Evolutionary conservation across 306 rosid species (phyloP).

Genomic region (Quercus wislizeni): DNA sequence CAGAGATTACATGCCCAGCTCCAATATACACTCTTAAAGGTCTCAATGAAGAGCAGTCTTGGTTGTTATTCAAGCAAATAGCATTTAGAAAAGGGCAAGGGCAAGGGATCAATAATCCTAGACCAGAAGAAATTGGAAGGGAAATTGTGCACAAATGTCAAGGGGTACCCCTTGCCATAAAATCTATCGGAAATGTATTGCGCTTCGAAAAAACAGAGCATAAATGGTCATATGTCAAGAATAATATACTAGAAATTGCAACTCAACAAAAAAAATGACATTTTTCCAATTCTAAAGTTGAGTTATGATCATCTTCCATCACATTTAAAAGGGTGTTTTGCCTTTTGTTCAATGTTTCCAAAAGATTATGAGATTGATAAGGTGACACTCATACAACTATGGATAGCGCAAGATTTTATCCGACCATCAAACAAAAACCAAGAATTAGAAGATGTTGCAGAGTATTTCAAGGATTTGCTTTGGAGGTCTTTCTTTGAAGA

Average conservation of each 20-base stretch:
- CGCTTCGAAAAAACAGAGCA: conserved; percentile 12
- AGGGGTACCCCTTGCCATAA: conserved; percentile 27
- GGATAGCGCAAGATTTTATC: too few relatives aligned
- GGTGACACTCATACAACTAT: too few relatives aligned
- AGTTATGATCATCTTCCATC: too few relatives aligned
- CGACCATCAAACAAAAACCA: too few relatives aligned
- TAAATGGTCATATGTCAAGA: conserved; percentile 35
- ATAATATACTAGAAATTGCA: conserved; percentile 25
- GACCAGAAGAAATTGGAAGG: conserved; percentile 14
- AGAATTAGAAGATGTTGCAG: too few relatives aligned
- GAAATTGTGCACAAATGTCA: conserved; percentile 23
- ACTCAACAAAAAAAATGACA: conserved; percentile 16
- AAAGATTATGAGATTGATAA: too few relatives aligned
- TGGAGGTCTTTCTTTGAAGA: too few relatives aligned
- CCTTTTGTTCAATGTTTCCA: too few relatives aligned
- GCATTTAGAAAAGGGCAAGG: conserved; percentile 10
- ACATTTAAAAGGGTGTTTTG: too few relatives aligned
- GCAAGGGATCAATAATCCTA: background rate
- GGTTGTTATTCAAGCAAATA: conserved; percentile 25
- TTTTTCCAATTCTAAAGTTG: conserved; percentile 27
- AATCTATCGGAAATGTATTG: conserved; percentile 30
- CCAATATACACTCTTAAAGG: background rate
- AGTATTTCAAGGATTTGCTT: too few relatives aligned
- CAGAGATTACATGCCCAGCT: too few relatives aligned
- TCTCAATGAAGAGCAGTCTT: conserved; percentile 6